Percentiles rank a stretch among this genome's conserved stretches.
These are phyloP conservation scores for Arabis alpina DNA, from an alignment of 345 rosid species.

Conservation along the genomic window DNA sequence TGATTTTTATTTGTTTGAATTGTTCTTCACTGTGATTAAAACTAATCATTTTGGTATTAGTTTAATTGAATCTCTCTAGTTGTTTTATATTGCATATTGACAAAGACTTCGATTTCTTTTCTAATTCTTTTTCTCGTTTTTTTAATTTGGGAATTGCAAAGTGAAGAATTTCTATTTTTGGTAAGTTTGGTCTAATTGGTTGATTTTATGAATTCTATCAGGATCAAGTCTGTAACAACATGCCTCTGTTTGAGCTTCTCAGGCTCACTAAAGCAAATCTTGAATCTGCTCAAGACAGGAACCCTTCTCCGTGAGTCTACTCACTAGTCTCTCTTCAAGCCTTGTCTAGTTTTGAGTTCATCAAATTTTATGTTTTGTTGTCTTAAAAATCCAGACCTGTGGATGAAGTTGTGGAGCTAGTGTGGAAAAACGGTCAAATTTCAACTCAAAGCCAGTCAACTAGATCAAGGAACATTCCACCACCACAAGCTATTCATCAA, in stretches of 20 bases:
- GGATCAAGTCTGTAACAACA: conserved; percentile 44
- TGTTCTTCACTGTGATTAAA: conserved; percentile 34
- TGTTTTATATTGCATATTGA: conserved; percentile 31
- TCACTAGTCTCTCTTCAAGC: conserved; percentile 19
- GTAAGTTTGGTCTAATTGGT: conserved; percentile 31
- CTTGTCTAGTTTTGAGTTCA: conserved; percentile 10
- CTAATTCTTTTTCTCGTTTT: background rate
- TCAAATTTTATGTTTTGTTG: background rate
- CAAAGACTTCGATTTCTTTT: conserved; percentile 25
- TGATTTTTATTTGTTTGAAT: conserved; percentile 5
- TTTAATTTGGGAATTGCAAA: conserved; percentile 14
- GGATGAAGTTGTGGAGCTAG: conserved; percentile 70
- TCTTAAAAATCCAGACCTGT: conserved; percentile 56
- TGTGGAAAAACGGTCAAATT: conserved; percentile 80
- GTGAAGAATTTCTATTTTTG: conserved; percentile 23
- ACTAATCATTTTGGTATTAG: conserved; percentile 30
- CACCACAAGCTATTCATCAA: conserved; percentile 33
- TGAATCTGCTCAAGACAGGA: conserved; percentile 51
- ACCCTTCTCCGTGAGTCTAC: conserved; percentile 61
- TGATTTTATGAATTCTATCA: conserved; percentile 38
- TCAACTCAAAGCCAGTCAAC: conserved; percentile 63
- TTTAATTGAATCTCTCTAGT: conserved; percentile 9
- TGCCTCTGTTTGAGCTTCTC: conserved; percentile 90
- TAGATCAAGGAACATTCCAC: conserved; percentile 49
- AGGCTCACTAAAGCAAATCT: conserved; percentile 51